phyloP scores from a whole-genome alignment of 805 yeast genomes.

The Lachancea waltii region DNA sequence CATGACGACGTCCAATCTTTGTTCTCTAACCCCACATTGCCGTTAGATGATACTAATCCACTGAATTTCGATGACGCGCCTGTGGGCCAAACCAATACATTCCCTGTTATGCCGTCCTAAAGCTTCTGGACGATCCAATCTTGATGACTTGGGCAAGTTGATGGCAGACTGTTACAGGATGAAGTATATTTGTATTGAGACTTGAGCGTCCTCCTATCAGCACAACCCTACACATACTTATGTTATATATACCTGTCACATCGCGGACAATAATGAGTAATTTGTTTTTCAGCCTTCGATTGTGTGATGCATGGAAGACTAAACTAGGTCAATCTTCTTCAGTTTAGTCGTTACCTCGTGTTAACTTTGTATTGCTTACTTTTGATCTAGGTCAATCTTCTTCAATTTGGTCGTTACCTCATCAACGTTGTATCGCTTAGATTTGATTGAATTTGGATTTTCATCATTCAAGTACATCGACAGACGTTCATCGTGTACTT shows the following conservation, averaged over 20 bases:
- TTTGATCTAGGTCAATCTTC: constrained; percentile 12
- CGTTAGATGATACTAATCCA: neutral
- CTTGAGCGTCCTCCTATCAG: no score
- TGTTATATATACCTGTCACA: neutral
- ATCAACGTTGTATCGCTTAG: constrained; percentile 14
- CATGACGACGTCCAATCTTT: constrained; percentile 5
- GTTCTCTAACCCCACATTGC: constrained; percentile 4
- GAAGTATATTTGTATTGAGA: no score
- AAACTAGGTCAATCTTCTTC: no score
- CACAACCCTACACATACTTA: constrained; percentile 2
- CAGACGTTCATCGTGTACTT: constrained; percentile 61
- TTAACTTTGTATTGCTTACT: no score
- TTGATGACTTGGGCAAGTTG: constrained; percentile 28
- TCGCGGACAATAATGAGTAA: constrained; percentile 6
- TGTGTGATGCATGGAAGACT: no score
- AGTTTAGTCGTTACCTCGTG: no score
- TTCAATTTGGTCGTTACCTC: constrained; percentile 13
- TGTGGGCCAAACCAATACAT: neutral
- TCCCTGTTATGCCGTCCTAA: constrained; percentile 21
- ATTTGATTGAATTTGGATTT: constrained; percentile 22
- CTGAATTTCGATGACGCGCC: constrained; percentile 2
- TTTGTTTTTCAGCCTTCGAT: no score
- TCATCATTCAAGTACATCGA: constrained; percentile 58
- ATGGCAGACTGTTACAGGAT: no score
- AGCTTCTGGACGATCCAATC: constrained; percentile 21